phyloP scores from a whole-genome alignment of 2,329 filamentous ascomycete species.

The Neurospora crassa region DNA sequence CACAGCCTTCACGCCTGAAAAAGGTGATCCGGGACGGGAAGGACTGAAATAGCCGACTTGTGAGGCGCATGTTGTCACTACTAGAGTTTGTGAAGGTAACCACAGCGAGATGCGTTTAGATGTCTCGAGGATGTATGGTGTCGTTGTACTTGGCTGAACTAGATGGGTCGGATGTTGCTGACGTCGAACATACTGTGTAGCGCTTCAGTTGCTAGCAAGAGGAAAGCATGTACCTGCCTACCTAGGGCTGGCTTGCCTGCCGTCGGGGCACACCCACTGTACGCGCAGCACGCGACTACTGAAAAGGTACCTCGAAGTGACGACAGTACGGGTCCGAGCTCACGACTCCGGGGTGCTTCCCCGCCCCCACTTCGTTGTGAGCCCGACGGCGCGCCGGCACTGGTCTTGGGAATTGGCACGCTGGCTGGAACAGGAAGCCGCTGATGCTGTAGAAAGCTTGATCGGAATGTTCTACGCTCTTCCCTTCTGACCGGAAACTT shows the following conservation, averaged over 20 bases:
- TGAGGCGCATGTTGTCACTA: conserved; percentile 37
- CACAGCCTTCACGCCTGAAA: conserved; percentile 64
- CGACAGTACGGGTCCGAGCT: background rate
- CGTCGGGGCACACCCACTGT: background rate
- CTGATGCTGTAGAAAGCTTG: background rate
- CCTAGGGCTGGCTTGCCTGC: background rate
- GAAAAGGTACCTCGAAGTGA: background rate
- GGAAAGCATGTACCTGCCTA: background rate
- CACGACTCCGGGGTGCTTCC: background rate
- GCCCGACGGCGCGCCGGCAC: background rate
- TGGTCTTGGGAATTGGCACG: conserved; percentile 2
- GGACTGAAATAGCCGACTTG: conserved; percentile 39
- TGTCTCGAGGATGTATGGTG: background rate
- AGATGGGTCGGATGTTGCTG: background rate
- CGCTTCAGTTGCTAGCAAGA: background rate
- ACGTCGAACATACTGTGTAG: background rate
- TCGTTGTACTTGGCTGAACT: background rate
- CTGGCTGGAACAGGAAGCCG: background rate
- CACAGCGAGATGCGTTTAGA: background rate
- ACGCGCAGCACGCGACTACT: background rate
- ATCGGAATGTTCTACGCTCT: background rate
- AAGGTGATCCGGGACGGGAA: conserved; percentile 54
- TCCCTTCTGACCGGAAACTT: background rate
- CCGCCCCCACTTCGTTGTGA: background rate
- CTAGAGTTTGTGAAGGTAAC: background rate